Conservation (phyloP, 192 early-diverging fungal species). For the Mortierella claussenii region DNA sequence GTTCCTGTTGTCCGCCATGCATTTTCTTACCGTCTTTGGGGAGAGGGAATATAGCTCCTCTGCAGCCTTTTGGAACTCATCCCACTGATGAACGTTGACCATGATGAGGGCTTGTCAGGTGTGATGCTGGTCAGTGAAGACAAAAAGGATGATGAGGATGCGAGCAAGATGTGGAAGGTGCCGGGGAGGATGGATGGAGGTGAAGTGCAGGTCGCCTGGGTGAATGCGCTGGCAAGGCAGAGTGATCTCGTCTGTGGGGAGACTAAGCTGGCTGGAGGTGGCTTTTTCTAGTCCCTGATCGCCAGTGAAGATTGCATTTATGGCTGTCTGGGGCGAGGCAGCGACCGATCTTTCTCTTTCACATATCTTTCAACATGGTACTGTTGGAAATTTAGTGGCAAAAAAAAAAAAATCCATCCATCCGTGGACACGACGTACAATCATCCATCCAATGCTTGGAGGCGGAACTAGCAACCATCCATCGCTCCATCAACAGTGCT, state of each 20-base stretch:
- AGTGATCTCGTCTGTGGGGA: too few species aligned
- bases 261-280: too few species aligned
- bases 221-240: too few species aligned
- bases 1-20: background rate
- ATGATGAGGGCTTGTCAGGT: constrained; percentile 36
- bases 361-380: constrained; percentile 42
- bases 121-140: background rate
- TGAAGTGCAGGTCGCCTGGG: too few species aligned
- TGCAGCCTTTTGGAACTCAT: constrained; percentile 78
- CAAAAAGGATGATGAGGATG: too few species aligned
- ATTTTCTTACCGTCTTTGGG: constrained; percentile 68
- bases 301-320: too few species aligned
- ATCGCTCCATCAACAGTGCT: constrained; percentile 1
- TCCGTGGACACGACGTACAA: background rate
- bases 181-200: too few species aligned
- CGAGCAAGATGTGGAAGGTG: too few species aligned
- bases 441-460: constrained; percentile 35
- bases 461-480: background rate
- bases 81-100: constrained; percentile 80
- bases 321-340: constrained; percentile 12
- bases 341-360: constrained; percentile 15
- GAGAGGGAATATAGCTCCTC: constrained; percentile 73
- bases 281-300: too few species aligned
- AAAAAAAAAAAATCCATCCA: background rate
- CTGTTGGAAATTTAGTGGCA: constrained; percentile 18